These are phyloP conservation scores for Capronia americana DNA, from an alignment of 2,329 filamentous ascomycete species.

Conservation along the genomic window DNA sequence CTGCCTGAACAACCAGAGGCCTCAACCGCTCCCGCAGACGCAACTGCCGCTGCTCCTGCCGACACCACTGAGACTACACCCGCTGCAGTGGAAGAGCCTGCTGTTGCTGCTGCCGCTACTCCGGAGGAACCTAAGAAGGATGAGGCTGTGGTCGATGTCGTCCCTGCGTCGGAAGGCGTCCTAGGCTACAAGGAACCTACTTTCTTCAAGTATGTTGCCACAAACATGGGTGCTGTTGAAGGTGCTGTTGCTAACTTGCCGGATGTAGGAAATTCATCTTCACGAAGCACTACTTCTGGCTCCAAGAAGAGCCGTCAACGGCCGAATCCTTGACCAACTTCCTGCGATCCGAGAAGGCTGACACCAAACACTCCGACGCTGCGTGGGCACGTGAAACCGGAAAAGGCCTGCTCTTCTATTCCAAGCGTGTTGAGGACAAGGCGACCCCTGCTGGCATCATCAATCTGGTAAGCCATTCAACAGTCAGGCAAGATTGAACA, in stretches of 20 bases:
- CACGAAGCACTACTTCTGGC: constrained; percentile 93
- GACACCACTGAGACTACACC: constrained; percentile 39
- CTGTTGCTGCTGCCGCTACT: constrained; percentile 46
- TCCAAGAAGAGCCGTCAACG: constrained; percentile 75
- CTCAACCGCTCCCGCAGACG: constrained; percentile 37
- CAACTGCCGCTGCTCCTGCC: constrained; percentile 35
- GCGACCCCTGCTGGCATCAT: constrained; percentile 79
- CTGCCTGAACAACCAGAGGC: constrained; percentile 44
- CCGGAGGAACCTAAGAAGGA: constrained; percentile 55
- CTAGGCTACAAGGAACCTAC: constrained; percentile 90
- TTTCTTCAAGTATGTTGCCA: constrained; percentile 80
- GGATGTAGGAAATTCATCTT: constrained; percentile 77
- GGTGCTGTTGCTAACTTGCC: neutral
- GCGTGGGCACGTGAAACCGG: constrained; percentile 94
- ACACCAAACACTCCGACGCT: constrained; percentile 73
- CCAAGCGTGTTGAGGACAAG: constrained; percentile 84
- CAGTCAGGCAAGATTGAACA: constrained; percentile 56
- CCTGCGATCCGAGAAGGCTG: constrained; percentile 86
- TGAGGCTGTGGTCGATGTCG: constrained; percentile 55
- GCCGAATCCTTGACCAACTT: constrained; percentile 76
- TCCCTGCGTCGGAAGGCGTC: constrained; percentile 80
- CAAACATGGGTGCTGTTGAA: constrained; percentile 34
- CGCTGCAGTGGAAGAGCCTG: constrained; percentile 40
- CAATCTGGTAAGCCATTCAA: constrained; percentile 71
- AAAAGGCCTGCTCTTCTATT: constrained; percentile 92